Evolutionary conservation across 2,329 filamentous ascomycete genomes (phyloP), one percentile per base, ranked within the genome.

Genomic region (Dothistroma septosporum): DNA sequence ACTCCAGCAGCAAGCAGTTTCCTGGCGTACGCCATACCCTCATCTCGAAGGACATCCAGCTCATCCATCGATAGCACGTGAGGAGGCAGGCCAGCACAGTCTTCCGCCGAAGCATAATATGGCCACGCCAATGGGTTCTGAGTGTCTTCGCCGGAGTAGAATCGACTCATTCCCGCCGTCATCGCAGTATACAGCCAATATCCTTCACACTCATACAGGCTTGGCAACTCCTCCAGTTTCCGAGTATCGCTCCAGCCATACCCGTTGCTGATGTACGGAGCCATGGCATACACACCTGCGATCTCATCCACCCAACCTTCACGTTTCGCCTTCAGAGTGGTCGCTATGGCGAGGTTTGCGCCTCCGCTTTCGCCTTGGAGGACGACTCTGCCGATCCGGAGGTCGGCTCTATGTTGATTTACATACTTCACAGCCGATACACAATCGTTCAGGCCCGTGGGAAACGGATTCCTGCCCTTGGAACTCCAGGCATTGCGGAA

Each of bases 301-400:
- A 72, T 67, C 41, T 64, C 50, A 16, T 60, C 46, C 35, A 68
- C 37, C 68, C 66, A 71, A 48, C 71, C 71, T 62, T 72, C 69
- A 48, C 61, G 59, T 21, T 70, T 69, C 10, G 70, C 68, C 53
- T 68, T 70, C 32, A 72, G 47, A 8, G 69, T 65, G 3, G 67
- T 68, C 14, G 72, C 68, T 22, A 72, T 54, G 1, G 68, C 63
- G 1, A 73, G 60, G 41, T 73, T 73, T 9, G 59, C 70, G n/a
- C 72, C 71, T 53, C 72, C 70, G 47, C 62, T 66, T 50, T 74
- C 72, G 55, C 72, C 72, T 53, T 72, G 65, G 7, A 72, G 52
- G 37, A 71, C 59, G 37, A 74, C 60, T n/a, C 68, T 70, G 53
- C 58, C 53, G 55, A 71, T 68, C 12, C 64, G 62, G 2, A 72